Evolutionary conservation across 768 basidiomycete species (phyloP).

Genomic region (Cystobasidium tubakii): DNA sequence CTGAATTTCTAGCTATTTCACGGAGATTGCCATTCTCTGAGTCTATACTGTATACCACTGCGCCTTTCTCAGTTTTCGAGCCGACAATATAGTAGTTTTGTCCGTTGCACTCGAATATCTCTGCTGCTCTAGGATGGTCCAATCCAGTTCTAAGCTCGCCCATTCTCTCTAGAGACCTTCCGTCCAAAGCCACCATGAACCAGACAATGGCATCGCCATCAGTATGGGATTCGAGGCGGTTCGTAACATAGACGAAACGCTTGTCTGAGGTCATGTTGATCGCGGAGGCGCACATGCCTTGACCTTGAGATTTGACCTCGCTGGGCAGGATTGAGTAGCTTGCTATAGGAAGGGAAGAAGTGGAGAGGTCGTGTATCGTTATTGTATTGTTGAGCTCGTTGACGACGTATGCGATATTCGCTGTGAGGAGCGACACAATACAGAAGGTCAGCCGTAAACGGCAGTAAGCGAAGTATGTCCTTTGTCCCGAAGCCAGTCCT

Average conservation of each 20-base stretch:
- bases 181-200: constrained; percentile 55
- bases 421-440: constrained; percentile 49
- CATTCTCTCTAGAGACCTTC: constrained; percentile 51
- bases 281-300: constrained; percentile 57
- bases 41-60: constrained; percentile 65
- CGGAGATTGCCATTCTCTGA: constrained; percentile 54
- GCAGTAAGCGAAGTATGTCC: neutral
- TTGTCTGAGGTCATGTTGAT: constrained; percentile 57
- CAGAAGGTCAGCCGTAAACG: neutral
- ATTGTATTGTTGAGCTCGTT: constrained; percentile 63
- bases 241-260: constrained; percentile 66
- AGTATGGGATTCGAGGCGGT: constrained; percentile 65
- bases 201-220: constrained; percentile 69
- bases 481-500: neutral
- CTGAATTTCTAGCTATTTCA: constrained; percentile 38
- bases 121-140: constrained; percentile 65
- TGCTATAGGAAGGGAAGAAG: constrained; percentile 44
- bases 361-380: constrained; percentile 55
- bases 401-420: constrained; percentile 61
- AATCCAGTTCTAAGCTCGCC: constrained; percentile 65
- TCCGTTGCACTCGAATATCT: constrained; percentile 55
- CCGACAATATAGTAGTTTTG: constrained; percentile 61
- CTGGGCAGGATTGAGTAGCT: constrained; percentile 28
- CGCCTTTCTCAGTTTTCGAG: constrained; percentile 61
- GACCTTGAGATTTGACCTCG: constrained; percentile 9